phyloP scores from a whole-genome alignment of 768 basidiomycete species.

The Tricholoma terreum region DNA sequence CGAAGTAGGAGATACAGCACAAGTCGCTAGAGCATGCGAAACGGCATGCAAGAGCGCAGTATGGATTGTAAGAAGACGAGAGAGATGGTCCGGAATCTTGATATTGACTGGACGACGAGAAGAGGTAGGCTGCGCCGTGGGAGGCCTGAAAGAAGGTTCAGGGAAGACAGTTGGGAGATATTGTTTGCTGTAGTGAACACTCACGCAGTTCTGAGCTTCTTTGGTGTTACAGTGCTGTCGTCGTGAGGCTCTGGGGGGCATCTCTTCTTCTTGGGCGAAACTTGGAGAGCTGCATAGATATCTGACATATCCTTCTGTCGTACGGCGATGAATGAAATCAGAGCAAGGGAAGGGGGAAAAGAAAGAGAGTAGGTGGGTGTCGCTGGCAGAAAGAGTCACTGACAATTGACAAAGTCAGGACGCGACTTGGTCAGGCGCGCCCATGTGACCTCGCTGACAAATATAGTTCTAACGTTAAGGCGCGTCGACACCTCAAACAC shows the following conservation, averaged over 20 bases:
- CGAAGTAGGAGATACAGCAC: constrained; percentile 70
- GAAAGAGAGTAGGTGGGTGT: constrained; percentile 11
- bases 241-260: constrained; percentile 50
- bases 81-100: constrained; percentile 53
- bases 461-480: neutral
- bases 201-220: constrained; percentile 60
- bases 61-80: constrained; percentile 61
- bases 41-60: constrained; percentile 77
- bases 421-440: constrained; percentile 7
- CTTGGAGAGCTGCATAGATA: constrained; percentile 55
- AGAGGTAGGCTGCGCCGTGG: constrained; percentile 55
- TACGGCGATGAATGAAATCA: neutral
- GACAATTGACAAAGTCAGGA: neutral
- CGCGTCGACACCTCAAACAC: neutral
- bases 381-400: constrained; percentile 11
- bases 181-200: constrained; percentile 17
- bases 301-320: constrained; percentile 45
- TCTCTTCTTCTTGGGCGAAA: constrained; percentile 74
- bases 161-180: neutral
- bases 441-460: constrained; percentile 9
- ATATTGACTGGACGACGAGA: constrained; percentile 29
- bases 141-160: constrained; percentile 39
- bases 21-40: constrained; percentile 82
- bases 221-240: constrained; percentile 58
- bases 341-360: constrained; percentile 1